Conservation (phyloP, 139 green algal genomes). For the Zygnema circumcarinatum region DNA sequence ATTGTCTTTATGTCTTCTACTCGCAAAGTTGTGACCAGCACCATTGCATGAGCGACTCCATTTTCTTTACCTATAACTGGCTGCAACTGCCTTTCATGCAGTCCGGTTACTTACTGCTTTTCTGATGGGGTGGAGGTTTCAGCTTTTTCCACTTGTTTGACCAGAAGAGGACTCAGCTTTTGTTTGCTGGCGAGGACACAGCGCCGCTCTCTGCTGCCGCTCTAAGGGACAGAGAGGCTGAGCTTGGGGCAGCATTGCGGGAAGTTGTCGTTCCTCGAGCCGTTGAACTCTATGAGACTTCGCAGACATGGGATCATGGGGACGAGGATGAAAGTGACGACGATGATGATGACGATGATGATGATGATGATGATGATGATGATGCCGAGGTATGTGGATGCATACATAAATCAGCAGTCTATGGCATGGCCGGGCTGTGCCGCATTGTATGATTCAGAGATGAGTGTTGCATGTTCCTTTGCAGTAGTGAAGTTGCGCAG, state of each 20-base stretch:
- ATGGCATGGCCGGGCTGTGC: background rate
- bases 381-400: background rate
- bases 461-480: background rate
- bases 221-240: constrained; percentile 21
- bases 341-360: constrained; percentile 31
- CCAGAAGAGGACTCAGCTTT: constrained; percentile 8
- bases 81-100: no score
- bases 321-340: constrained; percentile 23
- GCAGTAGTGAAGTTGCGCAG: background rate
- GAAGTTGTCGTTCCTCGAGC: constrained; percentile 37
- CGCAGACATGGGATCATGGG: constrained; percentile 29
- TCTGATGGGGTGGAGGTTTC: no score
- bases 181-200: constrained; percentile 39
- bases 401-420: no score
- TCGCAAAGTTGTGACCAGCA: no score
- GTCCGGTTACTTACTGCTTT: no score
- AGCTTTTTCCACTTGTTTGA: constrained; percentile 56
- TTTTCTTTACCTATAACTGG: no score
- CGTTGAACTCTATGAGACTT: constrained; percentile 28
- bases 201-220: constrained; percentile 6
- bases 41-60: no score
- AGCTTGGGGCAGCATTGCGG: constrained; percentile 20
- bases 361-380: constrained; percentile 21
- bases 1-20: no score
- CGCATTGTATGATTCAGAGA: background rate